These are phyloP conservation scores for Monosporascus sp. DNA, from an alignment of 2,329 filamentous ascomycete genomes.

Conservation along the genomic window DNA sequence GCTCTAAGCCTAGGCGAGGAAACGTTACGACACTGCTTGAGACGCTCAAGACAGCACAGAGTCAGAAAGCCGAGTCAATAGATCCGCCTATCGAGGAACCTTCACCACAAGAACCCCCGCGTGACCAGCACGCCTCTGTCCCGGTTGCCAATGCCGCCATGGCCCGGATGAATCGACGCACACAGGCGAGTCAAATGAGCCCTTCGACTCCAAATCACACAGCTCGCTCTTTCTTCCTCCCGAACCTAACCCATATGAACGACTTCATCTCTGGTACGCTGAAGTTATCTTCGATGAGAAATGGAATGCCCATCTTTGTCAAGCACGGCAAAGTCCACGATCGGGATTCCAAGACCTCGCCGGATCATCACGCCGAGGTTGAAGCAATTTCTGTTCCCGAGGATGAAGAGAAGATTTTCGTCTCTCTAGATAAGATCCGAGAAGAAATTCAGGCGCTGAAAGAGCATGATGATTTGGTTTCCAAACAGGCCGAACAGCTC, in stretches of 20 bases:
- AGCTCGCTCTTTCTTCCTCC: conserved; percentile 48
- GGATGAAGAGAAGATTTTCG: conserved; percentile 53
- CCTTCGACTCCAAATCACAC: conserved; percentile 34
- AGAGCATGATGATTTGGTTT: conserved; percentile 50
- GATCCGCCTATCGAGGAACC: conserved; percentile 6
- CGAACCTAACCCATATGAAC: conserved; percentile 48
- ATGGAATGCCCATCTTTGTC: conserved; percentile 51
- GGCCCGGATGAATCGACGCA: conserved; percentile 11
- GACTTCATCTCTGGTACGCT: conserved; percentile 53
- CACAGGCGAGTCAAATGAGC: conserved; percentile 9
- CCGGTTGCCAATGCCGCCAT: conserved; percentile 9
- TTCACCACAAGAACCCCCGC: conserved; percentile 9
- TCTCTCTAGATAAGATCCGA: conserved; percentile 57
- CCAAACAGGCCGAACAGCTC: conserved; percentile 48
- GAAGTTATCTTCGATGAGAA: conserved; percentile 44
- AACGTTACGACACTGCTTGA: conserved; percentile 30
- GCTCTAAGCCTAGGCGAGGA: conserved; percentile 16
- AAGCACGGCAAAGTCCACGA: conserved; percentile 48
- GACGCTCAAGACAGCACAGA: conserved; percentile 24
- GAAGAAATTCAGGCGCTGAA: conserved; percentile 51
- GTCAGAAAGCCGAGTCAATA: conserved; percentile 16
- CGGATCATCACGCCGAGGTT: conserved; percentile 41
- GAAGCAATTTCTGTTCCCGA: conserved; percentile 44
- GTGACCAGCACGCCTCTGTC: conserved; percentile 6
- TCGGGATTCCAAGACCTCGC: conserved; percentile 27